A percentile compares a stretch with the other conserved stretches of the same genome.
phyloP scores from a whole-genome alignment of 176 grass and related monocot genomes.

The Typha latifolia region DNA sequence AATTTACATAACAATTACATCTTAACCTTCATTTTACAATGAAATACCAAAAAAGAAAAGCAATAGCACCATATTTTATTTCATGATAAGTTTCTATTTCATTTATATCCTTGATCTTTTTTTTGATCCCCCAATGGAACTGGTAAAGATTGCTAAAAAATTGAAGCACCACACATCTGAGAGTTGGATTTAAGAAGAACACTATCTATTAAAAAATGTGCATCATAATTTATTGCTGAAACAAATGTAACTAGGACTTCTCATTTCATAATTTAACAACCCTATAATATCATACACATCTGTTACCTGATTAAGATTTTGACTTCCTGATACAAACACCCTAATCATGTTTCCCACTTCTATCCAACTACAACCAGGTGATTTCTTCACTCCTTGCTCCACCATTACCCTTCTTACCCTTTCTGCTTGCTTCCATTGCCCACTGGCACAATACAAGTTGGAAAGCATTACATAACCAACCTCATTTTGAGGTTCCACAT shows the following conservation, averaged over 20 bases:
- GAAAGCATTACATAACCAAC: slow-evolving; percentile 49
- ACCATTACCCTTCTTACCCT: slow-evolving; percentile 38
- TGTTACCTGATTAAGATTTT: slow-evolving; percentile 6
- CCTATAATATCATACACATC: slow-evolving; percentile 7
- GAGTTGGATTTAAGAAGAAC: too few relatives aligned
- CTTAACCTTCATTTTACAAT: too few relatives aligned
- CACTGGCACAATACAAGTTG: slow-evolving; percentile 36
- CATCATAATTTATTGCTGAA: neutral
- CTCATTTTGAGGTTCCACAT: slow-evolving; percentile 16
- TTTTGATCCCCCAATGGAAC: too few relatives aligned
- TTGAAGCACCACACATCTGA: too few relatives aligned
- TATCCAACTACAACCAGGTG: slow-evolving; percentile 69
- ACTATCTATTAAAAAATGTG: too few relatives aligned
- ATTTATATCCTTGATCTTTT: too few relatives aligned
- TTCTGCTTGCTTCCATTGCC: slow-evolving; percentile 48
- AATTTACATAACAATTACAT: too few relatives aligned
- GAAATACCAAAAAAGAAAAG: too few relatives aligned
- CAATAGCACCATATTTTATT: too few relatives aligned
- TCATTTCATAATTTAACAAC: slow-evolving; percentile 34
- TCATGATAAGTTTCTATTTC: too few relatives aligned
- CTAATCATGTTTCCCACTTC: slow-evolving; percentile 32
- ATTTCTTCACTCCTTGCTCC: slow-evolving; percentile 45
- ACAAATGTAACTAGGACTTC: slow-evolving; percentile 6
- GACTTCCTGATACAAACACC: slow-evolving; percentile 41
- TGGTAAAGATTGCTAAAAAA: too few relatives aligned